Base-by-base conservation (phyloP, 1,284 basidiomycete genomes). In the Peniophora sp. region DNA sequence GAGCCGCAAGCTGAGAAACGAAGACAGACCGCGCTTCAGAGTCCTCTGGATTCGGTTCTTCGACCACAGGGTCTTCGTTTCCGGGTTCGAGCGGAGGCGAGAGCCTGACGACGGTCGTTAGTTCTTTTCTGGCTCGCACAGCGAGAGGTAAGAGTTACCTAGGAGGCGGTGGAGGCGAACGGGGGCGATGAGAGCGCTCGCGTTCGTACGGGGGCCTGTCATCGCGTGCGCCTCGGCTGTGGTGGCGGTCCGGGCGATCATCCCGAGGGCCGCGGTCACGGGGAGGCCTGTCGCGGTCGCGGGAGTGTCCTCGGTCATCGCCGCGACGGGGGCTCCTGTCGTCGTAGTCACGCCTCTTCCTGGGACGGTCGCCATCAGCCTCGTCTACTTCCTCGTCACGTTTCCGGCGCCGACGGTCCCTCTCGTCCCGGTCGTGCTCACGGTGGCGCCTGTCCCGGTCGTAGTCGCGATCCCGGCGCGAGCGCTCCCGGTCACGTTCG, bases 1-100 rank as follows among this genome's bases (percentile, higher is more conserved):
- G 84, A 52, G 93, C 92, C 59, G 96, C 92, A 64, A 99, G 85
- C 73, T 98, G 96, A 61, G 94, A 95, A 66, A 97, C 94, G 72
- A 99, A 99, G 58, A 98, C 91, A 60, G 96, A 97, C 67, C 97
- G 89, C 64, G 88, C 84, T 78, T 98, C 95, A 53, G 88, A 93
- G 67, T 93, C 93, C 64, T 91, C 88, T 67, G 88, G 89, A 66
- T 81, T 88, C 3, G 80, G 82, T 56, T 88, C 84, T 57, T 88
- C 84, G 27, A 84, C 81, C 64, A 81, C 83, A 41, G 77, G 73
- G 58, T 87, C 84, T 24, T 81, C 72, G 22, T 71, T 71, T 18
- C 78, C 75, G 15, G 72, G 71, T 45, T 88, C 85, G 60, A 91
- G 91, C 18, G 75, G 74, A 20, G 88, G 86, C 39, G 17, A 41